Evolutionary conservation across 441 rosid genomes (phyloP), one percentile per base, ranked within the genome.

Genomic region (Lagerstroemia fauriei): DNA sequence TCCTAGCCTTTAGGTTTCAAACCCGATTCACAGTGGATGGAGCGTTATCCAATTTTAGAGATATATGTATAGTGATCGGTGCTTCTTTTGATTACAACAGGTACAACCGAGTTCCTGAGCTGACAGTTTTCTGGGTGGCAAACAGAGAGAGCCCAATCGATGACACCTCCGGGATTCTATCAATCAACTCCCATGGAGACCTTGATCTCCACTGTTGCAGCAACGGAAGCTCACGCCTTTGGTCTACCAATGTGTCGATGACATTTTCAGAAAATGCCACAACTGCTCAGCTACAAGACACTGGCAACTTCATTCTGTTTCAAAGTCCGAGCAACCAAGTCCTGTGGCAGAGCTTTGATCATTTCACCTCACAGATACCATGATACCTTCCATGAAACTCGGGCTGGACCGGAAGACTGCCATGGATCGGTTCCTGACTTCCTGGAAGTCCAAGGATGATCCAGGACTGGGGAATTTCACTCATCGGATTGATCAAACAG

Each of bases 91-190:
- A 48, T 65, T 22, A 70, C 56, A 82, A 83, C 81, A 77, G 85
- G 66, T n/a, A 70, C 71, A 63, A 38, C 75, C 41, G 56, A 24
- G 47, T 81, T 69, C 12, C 46, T 3, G 85, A 78, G 32, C 81
- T 48, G 68, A 88, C 93, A 0, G 41, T 91, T 12, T 90, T 89
- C 18, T 94, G 95, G 98, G 92, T 94, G 38, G 93, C 91, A 51
- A 94, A 94, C 44, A 87, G 95, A 78, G 88, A 92, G 34, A 85
- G 78, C 66, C 98, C 95, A 0, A 31, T 92, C 78, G 84, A 77
- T 14, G 89, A 78, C 77, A 50, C 83, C 46, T 87, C 89, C 0
- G 97, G 94, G 20, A 73, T 63, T 22, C 87, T 94, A 9, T 75
- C 83, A 17, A 81, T 92, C 53, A 27, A 74, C 44, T 50, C 0